Evolutionary conservation across 1,284 basidiomycete genomes (phyloP), one percentile per base, ranked within the genome.

Genomic region (Leccinum angustisporum): DNA sequence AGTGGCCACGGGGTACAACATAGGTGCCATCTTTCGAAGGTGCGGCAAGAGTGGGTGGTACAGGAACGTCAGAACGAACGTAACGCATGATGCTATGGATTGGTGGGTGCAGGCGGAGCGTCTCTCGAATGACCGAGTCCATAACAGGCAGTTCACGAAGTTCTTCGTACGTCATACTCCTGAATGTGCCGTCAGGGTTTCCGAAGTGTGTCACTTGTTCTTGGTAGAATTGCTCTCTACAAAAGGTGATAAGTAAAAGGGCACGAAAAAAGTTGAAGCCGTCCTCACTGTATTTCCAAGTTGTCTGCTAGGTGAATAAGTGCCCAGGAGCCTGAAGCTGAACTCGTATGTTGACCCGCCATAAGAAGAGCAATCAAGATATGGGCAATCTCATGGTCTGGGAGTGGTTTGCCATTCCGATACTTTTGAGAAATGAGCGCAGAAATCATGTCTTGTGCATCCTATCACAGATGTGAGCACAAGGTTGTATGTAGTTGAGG

Each of bases 341-440:
- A 96, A 68, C 91, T 94, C 0, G 97, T 99, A 79, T 99, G 97
- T 78, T 99, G 97, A 30, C 97, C 97, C 46, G 97, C 97, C 95
- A 97, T 96, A 65, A 97, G 86, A 54, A 96, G 83, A 21, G 94
- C 94, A 68, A 95, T 96, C 91, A 99, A 90, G 73, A 98, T 96
- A 73, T 98, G 97, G 0, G 97, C 95, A 65, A 99, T 91, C 76
- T 98, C 95, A 66, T 92, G 88, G 72, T 98, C 94, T 56, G 83
- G 84, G 36, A 99, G 83, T 1, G 82, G 74, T 48, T 85, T 82
- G 55, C 97, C 97, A 71, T 89, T 85, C 70, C 94, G 92, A 80
- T 99, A 99, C 56, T 81, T 85, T 73, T 96, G 92, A 66, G 88
- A 83, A 79, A 91, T 86, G 30, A 99, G 84, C 1, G 95, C 91